phyloP scores from a whole-genome alignment of 345 rosid genomes.

The Ceriops zippeliana region DNA sequence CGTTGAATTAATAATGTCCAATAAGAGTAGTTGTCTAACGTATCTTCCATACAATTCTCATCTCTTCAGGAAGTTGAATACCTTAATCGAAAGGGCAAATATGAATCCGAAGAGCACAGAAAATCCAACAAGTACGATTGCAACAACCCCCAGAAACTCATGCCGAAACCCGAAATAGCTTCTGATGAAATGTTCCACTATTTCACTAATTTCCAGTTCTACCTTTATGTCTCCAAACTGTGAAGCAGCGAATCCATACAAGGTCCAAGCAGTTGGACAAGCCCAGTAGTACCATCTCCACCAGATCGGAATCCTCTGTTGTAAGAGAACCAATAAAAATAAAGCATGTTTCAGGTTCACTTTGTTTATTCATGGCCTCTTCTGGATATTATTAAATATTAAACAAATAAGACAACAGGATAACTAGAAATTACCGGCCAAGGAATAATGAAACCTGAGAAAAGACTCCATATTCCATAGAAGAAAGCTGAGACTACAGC shows the following conservation, averaged over 20 bases:
- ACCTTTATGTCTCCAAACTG: conserved; percentile 50
- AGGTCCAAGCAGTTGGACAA: conserved; percentile 50
- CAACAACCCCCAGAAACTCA: conserved; percentile 58
- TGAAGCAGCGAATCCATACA: conserved; percentile 51
- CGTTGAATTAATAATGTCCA: no score
- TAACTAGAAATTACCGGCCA: conserved; percentile 29
- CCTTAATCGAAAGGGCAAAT: conserved; percentile 67
- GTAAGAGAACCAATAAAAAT: background rate
- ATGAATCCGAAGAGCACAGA: conserved; percentile 52
- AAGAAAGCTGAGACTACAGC: conserved; percentile 45
- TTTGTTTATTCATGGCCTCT: background rate
- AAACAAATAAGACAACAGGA: background rate
- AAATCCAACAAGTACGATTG: conserved; percentile 45
- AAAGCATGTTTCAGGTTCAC: background rate
- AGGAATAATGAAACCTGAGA: conserved; percentile 61
- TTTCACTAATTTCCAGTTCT: conserved; percentile 36
- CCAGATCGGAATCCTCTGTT: conserved; percentile 61
- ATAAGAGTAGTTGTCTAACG: no score
- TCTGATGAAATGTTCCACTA: conserved; percentile 49
- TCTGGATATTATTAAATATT: background rate
- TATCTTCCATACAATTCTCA: conserved; percentile 9
- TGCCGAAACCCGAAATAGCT: conserved; percentile 53
- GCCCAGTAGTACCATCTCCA: conserved; percentile 74
- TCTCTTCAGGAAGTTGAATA: conserved; percentile 76
- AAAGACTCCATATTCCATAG: conserved; percentile 53